Evolutionary conservation across 768 basidiomycete genomes (phyloP).

Genomic region (Pleurotus tuoliensis): DNA sequence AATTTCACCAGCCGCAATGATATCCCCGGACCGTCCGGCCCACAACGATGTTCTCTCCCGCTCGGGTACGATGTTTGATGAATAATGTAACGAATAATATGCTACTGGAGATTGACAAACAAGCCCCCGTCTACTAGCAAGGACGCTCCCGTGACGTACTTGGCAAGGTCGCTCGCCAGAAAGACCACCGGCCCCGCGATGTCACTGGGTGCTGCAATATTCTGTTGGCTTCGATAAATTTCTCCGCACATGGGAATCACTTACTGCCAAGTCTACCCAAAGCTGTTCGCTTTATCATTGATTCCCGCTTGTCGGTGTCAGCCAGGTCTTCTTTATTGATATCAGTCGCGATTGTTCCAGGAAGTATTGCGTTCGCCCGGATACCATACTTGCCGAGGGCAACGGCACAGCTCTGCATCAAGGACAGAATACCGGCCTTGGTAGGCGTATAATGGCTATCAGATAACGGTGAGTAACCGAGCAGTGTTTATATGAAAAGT

Average conservation of each 20-base stretch:
- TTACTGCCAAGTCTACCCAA: conserved; percentile 64
- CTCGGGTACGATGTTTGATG: no score
- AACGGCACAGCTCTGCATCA: conserved; percentile 80
- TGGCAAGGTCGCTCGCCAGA: conserved; percentile 66
- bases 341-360: conserved; percentile 73
- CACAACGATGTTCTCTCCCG: background rate
- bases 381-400: conserved; percentile 76
- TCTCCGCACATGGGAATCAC: conserved; percentile 8
- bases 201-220: conserved; percentile 52
- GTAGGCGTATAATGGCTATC: conserved; percentile 73
- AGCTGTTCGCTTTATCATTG: conserved; percentile 62
- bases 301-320: conserved; percentile 51
- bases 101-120: conserved; percentile 69
- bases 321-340: conserved; percentile 76
- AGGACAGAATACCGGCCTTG: conserved; percentile 70
- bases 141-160: conserved; percentile 65
- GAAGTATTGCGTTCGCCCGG: conserved; percentile 67
- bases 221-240: background rate
- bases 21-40: conserved; percentile 4
- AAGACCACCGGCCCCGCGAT: conserved; percentile 75
- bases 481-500: background rate
- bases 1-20: conserved; percentile 13
- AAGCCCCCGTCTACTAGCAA: conserved; percentile 70
- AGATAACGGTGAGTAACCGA: background rate
- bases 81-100: no score